Conservation (phyloP, 1,139 yeast genomes). For the Geotrichum fermentans region DNA sequence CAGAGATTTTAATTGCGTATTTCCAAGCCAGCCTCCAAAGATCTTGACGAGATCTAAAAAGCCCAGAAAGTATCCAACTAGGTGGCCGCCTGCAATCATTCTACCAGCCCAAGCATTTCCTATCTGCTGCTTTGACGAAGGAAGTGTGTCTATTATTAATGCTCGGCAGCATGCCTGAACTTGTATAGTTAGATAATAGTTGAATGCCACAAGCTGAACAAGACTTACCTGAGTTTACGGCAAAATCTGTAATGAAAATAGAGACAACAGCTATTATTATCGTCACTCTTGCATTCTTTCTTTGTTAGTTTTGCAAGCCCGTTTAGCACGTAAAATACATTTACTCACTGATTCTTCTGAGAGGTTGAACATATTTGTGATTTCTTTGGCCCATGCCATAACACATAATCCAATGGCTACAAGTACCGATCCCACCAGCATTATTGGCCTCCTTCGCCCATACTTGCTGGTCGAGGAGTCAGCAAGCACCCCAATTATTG, state of each 20-base stretch:
- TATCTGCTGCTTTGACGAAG: constrained; percentile 48
- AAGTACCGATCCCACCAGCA: constrained; percentile 48
- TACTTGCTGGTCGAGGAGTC: constrained; percentile 45
- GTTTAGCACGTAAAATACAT: neutral
- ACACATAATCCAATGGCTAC: constrained; percentile 44
- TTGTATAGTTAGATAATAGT: constrained; percentile 25
- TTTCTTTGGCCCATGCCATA: constrained; percentile 47
- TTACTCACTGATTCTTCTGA: constrained; percentile 11
- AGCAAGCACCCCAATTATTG: constrained; percentile 52
- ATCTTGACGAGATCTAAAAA: constrained; percentile 40
- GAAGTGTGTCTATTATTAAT: constrained; percentile 53
- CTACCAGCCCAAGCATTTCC: constrained; percentile 75
- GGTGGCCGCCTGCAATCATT: constrained; percentile 56
- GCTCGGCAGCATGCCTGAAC: constrained; percentile 61
- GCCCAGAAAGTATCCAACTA: constrained; percentile 50
- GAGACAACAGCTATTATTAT: constrained; percentile 48
- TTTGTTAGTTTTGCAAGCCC: neutral
- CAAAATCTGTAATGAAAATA: constrained; percentile 50
- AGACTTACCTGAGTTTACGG: constrained; percentile 40
- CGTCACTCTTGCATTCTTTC: constrained; percentile 24
- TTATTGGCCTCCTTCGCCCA: constrained; percentile 55
- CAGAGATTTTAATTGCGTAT: constrained; percentile 49
- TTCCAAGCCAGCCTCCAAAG: constrained; percentile 41
- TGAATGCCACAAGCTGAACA: neutral
- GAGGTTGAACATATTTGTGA: constrained; percentile 27